Evolutionary conservation across 345 rosid species (phyloP), one percentile per base, ranked within the genome.

Genomic region (Crucihimalaya himalaica): DNA sequence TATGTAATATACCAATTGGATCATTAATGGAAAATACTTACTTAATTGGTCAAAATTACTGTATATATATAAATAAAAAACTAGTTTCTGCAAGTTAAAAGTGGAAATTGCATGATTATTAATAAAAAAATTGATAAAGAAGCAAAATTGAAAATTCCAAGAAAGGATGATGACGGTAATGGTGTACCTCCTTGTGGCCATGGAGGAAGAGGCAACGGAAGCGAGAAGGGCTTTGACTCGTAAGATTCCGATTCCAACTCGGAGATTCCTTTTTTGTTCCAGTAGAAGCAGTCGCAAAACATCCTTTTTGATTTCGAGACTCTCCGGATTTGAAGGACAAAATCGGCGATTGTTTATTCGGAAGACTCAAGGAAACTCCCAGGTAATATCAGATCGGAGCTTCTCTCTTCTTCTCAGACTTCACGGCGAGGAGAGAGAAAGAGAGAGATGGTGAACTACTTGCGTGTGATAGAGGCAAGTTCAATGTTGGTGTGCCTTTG

Each of bases 151-250:
- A 14, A 21, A 19, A 3, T 45, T 62, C 50, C 74, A 32, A 68
- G 9, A 52, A 66, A 60, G 57, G n/a, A 52, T 2, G 27, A 13
- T n/a, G n/a, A n/a, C n/a, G n/a, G n/a, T n/a, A 4, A 11, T 13
- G 5, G 2, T 45, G 2, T 76, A 89, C 96, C 96, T 80, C 91
- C 93, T 80, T 82, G 81, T 60, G 93, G 93, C 93, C 93, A 90
- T 5, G 58, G 71, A 20, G 96, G 96, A 74, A 90, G 73, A 3
- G 89, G 83, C 32, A 82, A 79, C 34, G 93, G 96, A 81, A 90
- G 78, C 39, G 87, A 85, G 83, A 86, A 88, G 31, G 82, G 86
- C 19, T 78, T 43, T 21, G 85, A 80, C 56, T 81, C 71, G 37
- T 63, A 68, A 60, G 59, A 79, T 34, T 76, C 79, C 32, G 50